Evolutionary conservation across 257 asterid species (phyloP), one percentile per base, ranked within the genome.

Genomic region (Anisodus acutangulus): DNA sequence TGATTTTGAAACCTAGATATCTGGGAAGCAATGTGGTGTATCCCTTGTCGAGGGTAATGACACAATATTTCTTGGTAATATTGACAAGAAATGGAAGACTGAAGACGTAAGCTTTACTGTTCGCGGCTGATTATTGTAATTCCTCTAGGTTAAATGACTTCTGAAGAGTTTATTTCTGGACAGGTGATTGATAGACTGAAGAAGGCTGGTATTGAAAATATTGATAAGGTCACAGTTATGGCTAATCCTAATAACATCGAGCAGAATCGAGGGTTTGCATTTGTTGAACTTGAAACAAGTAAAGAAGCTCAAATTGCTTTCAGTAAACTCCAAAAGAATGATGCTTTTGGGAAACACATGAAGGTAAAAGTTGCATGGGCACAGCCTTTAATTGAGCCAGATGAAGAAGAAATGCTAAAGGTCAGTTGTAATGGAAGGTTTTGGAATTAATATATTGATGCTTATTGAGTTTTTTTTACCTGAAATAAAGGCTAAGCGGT

Each of bases 281-380:
- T 92, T 86, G 87, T 94, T 89, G 97, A 94, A 86, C 84, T 94
- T 82, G 90, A 90, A 89, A 92, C 95, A 71, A 81, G 81, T 83
- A 93, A 87, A 88, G 92, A 88, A 88, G 98, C 97, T 89, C 91
- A 93, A 86, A 69, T 81, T 87, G 98, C 97, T 83, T 91, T 89
- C 59, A 79, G 80, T 67, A 92, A 88, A 83, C 92, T 94, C 89
- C 93, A 93, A 86, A 91, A 86, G 88, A 86, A 88, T 82, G 90
- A 88, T 41, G 54, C 78, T 79, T 89, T 93, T 64, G 90, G 89
- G 45, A 87, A 87, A 60, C 84, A 89, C 84, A 80, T 57, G 87
- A 88, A 81, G 81, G 85, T 94, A 55, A 90, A 86, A 84, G 93
- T 93, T 83, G 90, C 85, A 74, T 94, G 98, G 98, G 98, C 98